A percentile compares a stretch with the other conserved stretches of the same genome.
Evolutionary conservation across 495 filamentous ascomycete genomes (phyloP).

Genomic region (Penicillium bialowiezense): DNA sequence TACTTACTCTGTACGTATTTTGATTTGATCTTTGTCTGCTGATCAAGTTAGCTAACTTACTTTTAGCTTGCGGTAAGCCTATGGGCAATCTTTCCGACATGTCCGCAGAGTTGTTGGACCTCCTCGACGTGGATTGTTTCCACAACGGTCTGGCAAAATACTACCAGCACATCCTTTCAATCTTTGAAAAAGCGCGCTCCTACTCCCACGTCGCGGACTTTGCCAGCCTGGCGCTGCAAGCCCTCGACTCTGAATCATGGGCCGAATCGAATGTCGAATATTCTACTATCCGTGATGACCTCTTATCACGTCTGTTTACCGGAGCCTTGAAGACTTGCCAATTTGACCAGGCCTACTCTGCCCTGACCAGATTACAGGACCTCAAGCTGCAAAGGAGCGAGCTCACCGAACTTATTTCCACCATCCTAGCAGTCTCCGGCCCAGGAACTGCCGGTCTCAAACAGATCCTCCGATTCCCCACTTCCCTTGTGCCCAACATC

Average conservation of each 20-base stretch:
- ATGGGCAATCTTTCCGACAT: conserved; percentile 47
- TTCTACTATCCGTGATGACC: conserved; percentile 50
- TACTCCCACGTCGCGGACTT: conserved; percentile 83
- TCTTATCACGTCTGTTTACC: conserved; percentile 80
- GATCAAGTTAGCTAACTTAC: conserved; percentile 5
- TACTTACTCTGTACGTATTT: conserved; percentile 70
- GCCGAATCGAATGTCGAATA: conserved; percentile 43
- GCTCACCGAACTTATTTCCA: conserved; percentile 65
- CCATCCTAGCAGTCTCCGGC: conserved; percentile 65
- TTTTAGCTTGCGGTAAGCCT: conserved; percentile 41
- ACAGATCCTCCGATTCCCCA: conserved; percentile 69
- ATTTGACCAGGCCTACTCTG: conserved; percentile 79
- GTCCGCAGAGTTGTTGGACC: conserved; percentile 62
- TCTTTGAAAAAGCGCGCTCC: conserved; percentile 74
- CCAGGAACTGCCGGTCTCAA: conserved; percentile 46
- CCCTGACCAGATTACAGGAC: conserved; percentile 69
- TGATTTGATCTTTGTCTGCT: not conserved
- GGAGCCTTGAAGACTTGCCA: conserved; percentile 71
- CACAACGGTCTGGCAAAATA: conserved; percentile 77
- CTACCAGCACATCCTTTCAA: conserved; percentile 76
- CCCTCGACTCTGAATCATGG: conserved; percentile 41
- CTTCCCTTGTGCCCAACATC: conserved; percentile 62
- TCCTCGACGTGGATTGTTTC: conserved; percentile 69
- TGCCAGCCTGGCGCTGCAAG: conserved; percentile 72
- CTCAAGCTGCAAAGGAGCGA: conserved; percentile 59